Conservation (phyloP, 2,329 filamentous ascomycete species). For the Metarhizium humberi region DNA sequence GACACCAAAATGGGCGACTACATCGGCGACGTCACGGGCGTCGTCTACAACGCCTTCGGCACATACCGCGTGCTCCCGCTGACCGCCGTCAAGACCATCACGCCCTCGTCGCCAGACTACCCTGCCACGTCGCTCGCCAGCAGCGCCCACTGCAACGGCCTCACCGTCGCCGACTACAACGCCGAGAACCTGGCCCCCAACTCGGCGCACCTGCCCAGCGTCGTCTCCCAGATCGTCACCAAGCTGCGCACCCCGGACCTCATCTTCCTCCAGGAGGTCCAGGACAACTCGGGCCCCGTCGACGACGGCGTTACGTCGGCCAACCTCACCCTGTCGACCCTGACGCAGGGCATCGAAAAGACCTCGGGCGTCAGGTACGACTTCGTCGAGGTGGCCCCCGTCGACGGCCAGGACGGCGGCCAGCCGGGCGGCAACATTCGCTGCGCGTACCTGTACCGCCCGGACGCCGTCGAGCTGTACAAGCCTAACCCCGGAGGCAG, state of each 20-base stretch:
- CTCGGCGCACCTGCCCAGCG: too few relatives aligned
- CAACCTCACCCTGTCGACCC: slow-evolving; percentile 40
- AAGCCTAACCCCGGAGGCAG: slow-evolving; percentile 28
- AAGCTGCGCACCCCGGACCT: too few relatives aligned
- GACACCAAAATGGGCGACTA: too few relatives aligned
- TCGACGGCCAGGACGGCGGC: slow-evolving; percentile 54
- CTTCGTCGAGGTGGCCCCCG: slow-evolving; percentile 50
- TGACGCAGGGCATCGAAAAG: slow-evolving; percentile 41
- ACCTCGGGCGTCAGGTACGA: slow-evolving; percentile 45
- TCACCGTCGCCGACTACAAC: too few relatives aligned
- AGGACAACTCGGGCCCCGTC: too few relatives aligned
- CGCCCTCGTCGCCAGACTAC: slow-evolving; percentile 34
- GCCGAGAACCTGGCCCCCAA: too few relatives aligned
- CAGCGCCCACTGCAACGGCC: too few relatives aligned
- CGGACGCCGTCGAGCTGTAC: slow-evolving; percentile 47
- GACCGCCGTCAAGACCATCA: slow-evolving; percentile 43
- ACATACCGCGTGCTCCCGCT: slow-evolving; percentile 61
- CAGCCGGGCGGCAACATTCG: slow-evolving; percentile 65
- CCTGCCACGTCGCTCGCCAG: slow-evolving; percentile 37
- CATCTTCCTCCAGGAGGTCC: too few relatives aligned
- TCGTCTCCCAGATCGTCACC: too few relatives aligned
- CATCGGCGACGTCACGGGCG: slow-evolving; percentile 54
- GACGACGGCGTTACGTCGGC: too few relatives aligned
- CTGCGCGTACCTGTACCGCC: slow-evolving; percentile 59
- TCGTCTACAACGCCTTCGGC: slow-evolving; percentile 56